phyloP scores from a whole-genome alignment of 2,329 filamentous ascomycete genomes.

The Dactylellina sp. region DNA sequence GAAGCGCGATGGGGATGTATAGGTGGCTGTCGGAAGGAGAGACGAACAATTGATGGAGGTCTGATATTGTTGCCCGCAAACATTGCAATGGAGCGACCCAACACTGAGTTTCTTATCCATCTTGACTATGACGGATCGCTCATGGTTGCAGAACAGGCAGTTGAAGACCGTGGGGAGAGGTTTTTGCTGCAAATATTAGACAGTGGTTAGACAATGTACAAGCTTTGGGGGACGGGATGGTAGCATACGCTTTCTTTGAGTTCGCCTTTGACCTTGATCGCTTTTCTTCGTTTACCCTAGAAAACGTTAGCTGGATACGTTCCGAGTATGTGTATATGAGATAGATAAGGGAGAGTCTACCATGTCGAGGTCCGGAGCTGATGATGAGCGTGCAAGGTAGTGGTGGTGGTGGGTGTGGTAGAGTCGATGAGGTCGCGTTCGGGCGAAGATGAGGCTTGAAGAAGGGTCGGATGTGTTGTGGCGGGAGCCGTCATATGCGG shows the following conservation, averaged over 20 bases:
- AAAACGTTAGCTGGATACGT: background rate
- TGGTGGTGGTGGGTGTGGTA: constrained; percentile 3
- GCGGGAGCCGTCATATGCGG: constrained; percentile 27
- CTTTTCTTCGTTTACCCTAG: constrained; percentile 55
- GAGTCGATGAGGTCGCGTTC: constrained; percentile 33
- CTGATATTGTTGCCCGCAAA: constrained; percentile 94
- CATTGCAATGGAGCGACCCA: constrained; percentile 86
- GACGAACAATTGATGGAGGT: constrained; percentile 87
- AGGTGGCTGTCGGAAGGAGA: background rate
- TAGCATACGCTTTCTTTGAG: constrained; percentile 51
- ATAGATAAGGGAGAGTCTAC: background rate
- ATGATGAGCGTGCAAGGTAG: constrained; percentile 17
- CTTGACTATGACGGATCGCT: constrained; percentile 89
- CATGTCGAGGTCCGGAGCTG: background rate
- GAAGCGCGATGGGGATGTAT: background rate
- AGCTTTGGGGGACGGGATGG: background rate
- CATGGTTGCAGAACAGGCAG: constrained; percentile 98
- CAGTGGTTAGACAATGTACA: background rate
- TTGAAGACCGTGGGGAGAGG: constrained; percentile 85
- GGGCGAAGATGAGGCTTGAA: background rate
- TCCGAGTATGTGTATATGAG: background rate
- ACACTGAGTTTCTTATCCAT: constrained; percentile 92
- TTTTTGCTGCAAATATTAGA: constrained; percentile 69
- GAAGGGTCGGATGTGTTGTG: background rate
- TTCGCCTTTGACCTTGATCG: constrained; percentile 55